Evolutionary conservation across 2,329 filamentous ascomycete species (phyloP).

Genomic region (Colletotrichum sublineola): DNA sequence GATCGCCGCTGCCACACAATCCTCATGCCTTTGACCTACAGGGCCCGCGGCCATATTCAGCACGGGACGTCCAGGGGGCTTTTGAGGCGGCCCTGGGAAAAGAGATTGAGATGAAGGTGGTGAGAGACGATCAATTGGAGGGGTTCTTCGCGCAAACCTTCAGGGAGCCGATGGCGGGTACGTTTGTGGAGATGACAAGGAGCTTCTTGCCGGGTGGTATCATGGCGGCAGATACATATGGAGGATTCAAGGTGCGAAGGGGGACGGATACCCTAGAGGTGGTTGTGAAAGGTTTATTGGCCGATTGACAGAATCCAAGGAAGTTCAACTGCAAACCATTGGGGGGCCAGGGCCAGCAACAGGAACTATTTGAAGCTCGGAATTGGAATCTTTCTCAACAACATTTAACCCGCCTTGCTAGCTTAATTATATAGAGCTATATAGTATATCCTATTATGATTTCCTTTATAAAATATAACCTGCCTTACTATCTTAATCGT

Average conservation of each 20-base stretch:
- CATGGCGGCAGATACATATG: constrained; percentile 41
- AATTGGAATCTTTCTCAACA: accelerated
- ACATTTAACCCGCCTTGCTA: no score
- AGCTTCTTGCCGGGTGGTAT: constrained; percentile 47
- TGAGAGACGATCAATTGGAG: constrained; percentile 46
- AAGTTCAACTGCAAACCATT: not conserved
- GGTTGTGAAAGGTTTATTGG: not conserved
- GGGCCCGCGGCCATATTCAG: constrained; percentile 48
- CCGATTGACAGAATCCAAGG: not conserved
- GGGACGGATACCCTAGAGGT: constrained; percentile 15
- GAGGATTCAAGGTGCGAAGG: not conserved
- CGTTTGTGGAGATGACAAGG: constrained; percentile 37
- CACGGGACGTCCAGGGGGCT: constrained; percentile 47
- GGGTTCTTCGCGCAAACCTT: constrained; percentile 46
- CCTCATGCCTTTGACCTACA: constrained; percentile 45
- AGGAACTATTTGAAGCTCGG: accelerated
- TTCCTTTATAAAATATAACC: no score
- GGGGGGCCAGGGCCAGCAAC: no score
- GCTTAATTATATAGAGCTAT: no score
- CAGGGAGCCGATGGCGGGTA: constrained; percentile 39
- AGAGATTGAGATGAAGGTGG: constrained; percentile 43
- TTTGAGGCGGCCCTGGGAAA: constrained; percentile 48
- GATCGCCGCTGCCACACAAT: constrained; percentile 29
- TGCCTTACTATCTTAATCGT: no score
- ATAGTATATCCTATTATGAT: no score